A percentile compares a stretch with the other conserved stretches of the same genome.
Conservation (phyloP, 2,329 filamentous ascomycete genomes). For the Talaromyces amestolkiae region DNA sequence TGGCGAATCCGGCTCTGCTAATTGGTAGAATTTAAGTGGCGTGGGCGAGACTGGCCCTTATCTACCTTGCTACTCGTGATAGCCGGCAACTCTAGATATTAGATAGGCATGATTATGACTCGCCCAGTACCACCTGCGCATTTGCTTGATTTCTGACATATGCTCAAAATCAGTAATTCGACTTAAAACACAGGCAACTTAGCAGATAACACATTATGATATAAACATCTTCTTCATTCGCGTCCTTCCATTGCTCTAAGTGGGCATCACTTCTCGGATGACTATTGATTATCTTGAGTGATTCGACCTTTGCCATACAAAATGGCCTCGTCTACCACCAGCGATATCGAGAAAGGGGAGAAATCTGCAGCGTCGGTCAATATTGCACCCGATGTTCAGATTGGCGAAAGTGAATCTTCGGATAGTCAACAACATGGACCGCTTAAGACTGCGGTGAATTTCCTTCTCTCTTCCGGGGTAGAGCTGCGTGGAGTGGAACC, state of each 20-base stretch:
- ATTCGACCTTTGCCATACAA: neutral
- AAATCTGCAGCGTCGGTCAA: neutral
- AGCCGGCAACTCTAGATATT: neutral
- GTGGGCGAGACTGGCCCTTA: neutral
- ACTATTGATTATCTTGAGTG: neutral
- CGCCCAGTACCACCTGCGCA: neutral
- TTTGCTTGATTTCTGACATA: neutral
- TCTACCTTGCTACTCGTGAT: neutral
- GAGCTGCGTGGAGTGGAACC: neutral
- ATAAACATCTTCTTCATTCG: neutral
- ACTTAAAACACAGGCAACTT: neutral
- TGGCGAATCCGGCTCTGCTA: neutral
- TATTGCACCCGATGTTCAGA: neutral
- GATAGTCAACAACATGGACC: neutral
- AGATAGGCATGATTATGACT: slow-evolving; percentile 4
- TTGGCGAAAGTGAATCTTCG: neutral
- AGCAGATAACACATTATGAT: neutral
- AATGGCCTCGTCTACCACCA: neutral
- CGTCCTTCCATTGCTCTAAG: neutral
- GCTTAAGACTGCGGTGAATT: neutral
- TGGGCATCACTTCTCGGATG: neutral
- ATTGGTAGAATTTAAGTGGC: neutral
- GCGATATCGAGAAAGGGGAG: neutral
- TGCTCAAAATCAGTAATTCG: neutral
- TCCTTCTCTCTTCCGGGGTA: slow-evolving; percentile 2